Conservation (phyloP, 495 filamentous ascomycete genomes). For the Thozetella sp. region DNA sequence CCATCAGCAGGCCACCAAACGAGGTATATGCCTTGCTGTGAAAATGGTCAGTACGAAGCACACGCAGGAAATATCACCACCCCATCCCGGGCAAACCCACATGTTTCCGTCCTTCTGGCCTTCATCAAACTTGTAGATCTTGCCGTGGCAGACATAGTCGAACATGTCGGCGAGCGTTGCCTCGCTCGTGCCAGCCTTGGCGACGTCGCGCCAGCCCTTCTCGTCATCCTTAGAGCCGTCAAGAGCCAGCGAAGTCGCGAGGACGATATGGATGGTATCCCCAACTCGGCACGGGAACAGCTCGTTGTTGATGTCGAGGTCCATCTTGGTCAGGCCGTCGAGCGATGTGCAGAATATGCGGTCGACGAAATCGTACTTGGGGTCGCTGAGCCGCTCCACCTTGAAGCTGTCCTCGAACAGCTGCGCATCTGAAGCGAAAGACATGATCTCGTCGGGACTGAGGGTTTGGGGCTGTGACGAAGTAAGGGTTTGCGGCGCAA, state of each 20-base stretch:
- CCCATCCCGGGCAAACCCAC: conserved; percentile 54
- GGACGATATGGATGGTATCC: conserved; percentile 74
- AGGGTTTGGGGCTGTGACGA: no score
- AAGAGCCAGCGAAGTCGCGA: conserved; percentile 82
- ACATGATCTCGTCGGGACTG: conserved; percentile 24
- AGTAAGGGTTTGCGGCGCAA: not conserved
- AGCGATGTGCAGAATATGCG: conserved; percentile 74
- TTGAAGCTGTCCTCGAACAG: conserved; percentile 93
- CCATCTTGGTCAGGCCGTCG: conserved; percentile 72
- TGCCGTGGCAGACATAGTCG: conserved; percentile 97
- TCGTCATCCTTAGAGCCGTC: conserved; percentile 75
- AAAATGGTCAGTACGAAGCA: conserved; percentile 7
- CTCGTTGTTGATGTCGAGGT: conserved; percentile 92
- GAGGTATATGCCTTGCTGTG: conserved; percentile 86
- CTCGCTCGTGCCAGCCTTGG: conserved; percentile 55
- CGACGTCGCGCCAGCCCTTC: conserved; percentile 79
- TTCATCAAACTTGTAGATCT: conserved; percentile 97
- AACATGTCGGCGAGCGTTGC: conserved; percentile 84
- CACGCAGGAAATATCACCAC: not conserved
- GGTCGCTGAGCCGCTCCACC: conserved; percentile 71
- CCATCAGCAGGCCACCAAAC: conserved; percentile 89
- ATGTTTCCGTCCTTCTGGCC: conserved; percentile 76
- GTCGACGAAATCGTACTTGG: conserved; percentile 94
- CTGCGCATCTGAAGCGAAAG: conserved; percentile 69
- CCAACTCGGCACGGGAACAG: conserved; percentile 76